These are phyloP conservation scores for Amesomyces nigricolor DNA, from an alignment of 2,329 filamentous ascomycete species.

Conservation along the genomic window DNA sequence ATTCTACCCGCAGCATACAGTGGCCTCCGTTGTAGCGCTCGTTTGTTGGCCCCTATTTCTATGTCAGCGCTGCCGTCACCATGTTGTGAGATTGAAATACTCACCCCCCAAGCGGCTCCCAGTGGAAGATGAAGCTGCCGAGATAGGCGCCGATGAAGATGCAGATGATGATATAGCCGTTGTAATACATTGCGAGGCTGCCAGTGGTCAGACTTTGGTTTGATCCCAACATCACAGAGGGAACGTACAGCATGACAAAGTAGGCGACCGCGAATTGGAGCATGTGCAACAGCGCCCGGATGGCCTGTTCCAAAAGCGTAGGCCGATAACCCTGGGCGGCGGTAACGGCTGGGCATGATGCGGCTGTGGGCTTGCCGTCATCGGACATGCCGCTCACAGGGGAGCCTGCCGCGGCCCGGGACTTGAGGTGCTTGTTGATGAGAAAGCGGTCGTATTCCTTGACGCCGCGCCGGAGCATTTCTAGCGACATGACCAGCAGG, in stretches of 20 bases:
- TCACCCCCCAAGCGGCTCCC: constrained; percentile 48
- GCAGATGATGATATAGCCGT: constrained; percentile 72
- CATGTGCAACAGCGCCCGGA: constrained; percentile 63
- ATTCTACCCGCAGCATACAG: constrained; percentile 26
- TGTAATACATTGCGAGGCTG: constrained; percentile 54
- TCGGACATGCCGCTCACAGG: constrained; percentile 21
- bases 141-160: constrained; percentile 72
- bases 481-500: constrained; percentile 66
- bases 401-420: constrained; percentile 21
- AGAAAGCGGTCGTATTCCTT: constrained; percentile 70
- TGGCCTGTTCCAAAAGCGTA: constrained; percentile 57
- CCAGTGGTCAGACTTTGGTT: background rate
- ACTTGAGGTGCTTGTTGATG: constrained; percentile 42
- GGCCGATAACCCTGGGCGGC: constrained; percentile 43
- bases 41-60: constrained; percentile 14
- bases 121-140: constrained; percentile 68
- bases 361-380: constrained; percentile 7
- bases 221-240: too few species aligned
- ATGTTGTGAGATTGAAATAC: background rate
- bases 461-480: constrained; percentile 62
- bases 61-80: background rate
- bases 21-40: constrained; percentile 26
- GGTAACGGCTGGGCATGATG: constrained; percentile 2
- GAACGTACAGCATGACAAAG: constrained; percentile 62
- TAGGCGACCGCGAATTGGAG: constrained; percentile 70